Conservation (phyloP, 257 asterid genomes). For the Przewalskia tangutica region DNA sequence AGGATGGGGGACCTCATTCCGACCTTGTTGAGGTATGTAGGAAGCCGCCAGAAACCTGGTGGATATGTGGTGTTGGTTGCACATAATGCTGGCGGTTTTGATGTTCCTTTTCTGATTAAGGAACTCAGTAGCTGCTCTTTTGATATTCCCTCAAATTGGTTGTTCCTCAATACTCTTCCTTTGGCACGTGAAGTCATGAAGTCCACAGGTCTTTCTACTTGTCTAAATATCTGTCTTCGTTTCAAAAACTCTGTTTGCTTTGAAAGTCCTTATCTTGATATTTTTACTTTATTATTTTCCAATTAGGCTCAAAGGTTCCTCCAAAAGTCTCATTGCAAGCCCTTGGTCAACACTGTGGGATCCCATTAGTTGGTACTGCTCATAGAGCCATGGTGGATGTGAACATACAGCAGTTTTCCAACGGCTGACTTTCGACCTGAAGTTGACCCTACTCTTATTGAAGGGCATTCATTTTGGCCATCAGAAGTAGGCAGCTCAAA, state of each 20-base stretch:
- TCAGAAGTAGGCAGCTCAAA: conserved; percentile 13
- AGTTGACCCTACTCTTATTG: conserved; percentile 46
- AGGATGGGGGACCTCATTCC: conserved; percentile 98
- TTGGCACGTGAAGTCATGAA: conserved; percentile 61
- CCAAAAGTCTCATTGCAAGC: conserved; percentile 39
- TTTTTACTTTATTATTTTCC: neutral
- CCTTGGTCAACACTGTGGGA: conserved; percentile 43
- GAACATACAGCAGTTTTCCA: conserved; percentile 56
- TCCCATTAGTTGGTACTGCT: conserved; percentile 53
- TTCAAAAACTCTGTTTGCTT: neutral
- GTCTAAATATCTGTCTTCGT: neutral
- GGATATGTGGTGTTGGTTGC: conserved; percentile 73
- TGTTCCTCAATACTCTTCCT: conserved; percentile 59
- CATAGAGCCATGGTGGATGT: conserved; percentile 87
- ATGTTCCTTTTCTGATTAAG: conserved; percentile 64
- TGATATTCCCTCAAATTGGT: conserved; percentile 69
- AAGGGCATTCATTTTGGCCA: conserved; percentile 36
- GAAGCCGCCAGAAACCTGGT: conserved; percentile 72
- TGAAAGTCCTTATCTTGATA: neutral
- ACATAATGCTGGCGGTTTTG: conserved; percentile 69
- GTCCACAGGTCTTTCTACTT: conserved; percentile 39
- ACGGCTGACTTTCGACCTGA: conserved; percentile 49
- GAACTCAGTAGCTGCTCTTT: conserved; percentile 61
- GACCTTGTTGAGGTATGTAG: conserved; percentile 45
- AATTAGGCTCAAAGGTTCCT: conserved; percentile 42